Base-by-base conservation (phyloP, 2,329 filamentous ascomycete species). In the Cadophora malorum region DNA sequence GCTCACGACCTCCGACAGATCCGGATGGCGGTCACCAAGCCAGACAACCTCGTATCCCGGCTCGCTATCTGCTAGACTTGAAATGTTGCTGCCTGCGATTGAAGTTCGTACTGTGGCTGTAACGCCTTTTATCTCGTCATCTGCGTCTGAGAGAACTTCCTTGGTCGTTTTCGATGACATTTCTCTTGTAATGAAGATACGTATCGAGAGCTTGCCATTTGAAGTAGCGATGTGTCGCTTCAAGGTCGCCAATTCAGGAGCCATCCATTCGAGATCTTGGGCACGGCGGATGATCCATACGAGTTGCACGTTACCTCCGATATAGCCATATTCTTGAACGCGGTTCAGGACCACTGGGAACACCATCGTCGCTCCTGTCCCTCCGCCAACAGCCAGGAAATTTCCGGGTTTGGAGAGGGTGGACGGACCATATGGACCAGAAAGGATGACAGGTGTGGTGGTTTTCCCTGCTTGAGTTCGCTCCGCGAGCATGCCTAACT, bases 211-310 rank as follows among this genome's bases (percentile, higher is more conserved):
- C 28, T 79, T 79, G 4, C 81, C 77, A 61, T 81, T 79, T 0
- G 73, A 70, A 2, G 77, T 74, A 3, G 79, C 80, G 1, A 80
- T 77, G 8, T 79, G 79, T 4, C 78, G 79, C 10, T 91, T 78
- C 7, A 81, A 70, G 2, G 67, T 67, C 12, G 83, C 79, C 12
- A 91, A 78, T 75, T 92, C 90, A 6, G 79, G 74, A 31, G 79
- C 78, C 10, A 91, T 79, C 88, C 90, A 92, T 23, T 82, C 79
- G 19, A 86, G 76, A 69, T 91, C 86, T 7, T 78, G 75, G 7
- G 79, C 79, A 50, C 84, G 83, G 16, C 88, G 82, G 47, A 91
- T 81, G 1, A 86, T 84, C 90, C 90, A 92, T 66, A 91, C 80
- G n/a, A 92, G 83, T 72, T 89, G 85, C 1, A 91, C 76, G 68